Conservation (phyloP, 2,329 filamentous ascomycete species). For the Alternaria angustiovoidea region DNA sequence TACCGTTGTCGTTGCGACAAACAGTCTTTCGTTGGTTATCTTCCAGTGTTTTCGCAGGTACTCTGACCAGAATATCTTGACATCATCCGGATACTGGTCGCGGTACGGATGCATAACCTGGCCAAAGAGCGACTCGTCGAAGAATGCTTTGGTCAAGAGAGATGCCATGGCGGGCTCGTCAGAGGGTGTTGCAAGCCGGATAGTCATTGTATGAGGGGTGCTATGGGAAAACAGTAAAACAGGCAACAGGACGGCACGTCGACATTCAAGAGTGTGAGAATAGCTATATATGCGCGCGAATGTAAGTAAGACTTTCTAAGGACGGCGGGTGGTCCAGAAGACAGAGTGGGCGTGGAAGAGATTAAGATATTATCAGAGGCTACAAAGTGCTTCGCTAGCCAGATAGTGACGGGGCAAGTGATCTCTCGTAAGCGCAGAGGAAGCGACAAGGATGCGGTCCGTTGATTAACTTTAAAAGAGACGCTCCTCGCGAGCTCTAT, state of each 20-base stretch:
- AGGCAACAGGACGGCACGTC: not conserved
- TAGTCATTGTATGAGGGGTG: constrained; percentile 19
- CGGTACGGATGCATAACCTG: constrained; percentile 39
- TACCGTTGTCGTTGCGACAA: constrained; percentile 21
- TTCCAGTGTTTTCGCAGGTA: constrained; percentile 24
- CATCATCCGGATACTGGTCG: constrained; percentile 33
- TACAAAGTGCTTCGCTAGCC: not conserved
- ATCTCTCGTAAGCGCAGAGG: not conserved
- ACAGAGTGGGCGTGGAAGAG: not conserved
- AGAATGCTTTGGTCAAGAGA: constrained; percentile 36
- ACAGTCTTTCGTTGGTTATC: constrained; percentile 16
- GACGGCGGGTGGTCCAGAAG: not conserved
- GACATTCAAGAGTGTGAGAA: not conserved
- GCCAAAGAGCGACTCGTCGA: constrained; percentile 42
- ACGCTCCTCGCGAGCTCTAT: not conserved
- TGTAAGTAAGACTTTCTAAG: not conserved
- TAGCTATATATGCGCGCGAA: not conserved
- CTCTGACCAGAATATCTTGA: constrained; percentile 35
- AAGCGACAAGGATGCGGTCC: not conserved
- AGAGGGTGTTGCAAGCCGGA: constrained; percentile 25
- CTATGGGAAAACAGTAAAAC: not conserved
- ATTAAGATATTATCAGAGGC: not conserved
- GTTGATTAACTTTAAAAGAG: not conserved
- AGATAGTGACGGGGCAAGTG: not conserved
- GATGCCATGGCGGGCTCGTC: constrained; percentile 31